Evolutionary conservation across 257 asterid species (phyloP).

Genomic region (Eucommia ulmoides): DNA sequence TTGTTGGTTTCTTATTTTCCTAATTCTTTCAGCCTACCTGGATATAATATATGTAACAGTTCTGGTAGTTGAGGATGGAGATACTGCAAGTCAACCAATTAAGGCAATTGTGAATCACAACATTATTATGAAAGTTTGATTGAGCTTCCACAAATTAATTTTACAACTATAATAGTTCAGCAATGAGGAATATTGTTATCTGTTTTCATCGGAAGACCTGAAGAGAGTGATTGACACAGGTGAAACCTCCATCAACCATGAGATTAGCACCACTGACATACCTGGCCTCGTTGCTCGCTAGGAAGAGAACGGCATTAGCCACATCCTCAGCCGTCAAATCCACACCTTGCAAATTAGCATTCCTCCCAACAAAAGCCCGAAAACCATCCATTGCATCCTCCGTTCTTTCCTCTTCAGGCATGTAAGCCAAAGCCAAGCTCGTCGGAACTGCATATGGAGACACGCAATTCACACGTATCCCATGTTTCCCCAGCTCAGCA

Average conservation of each 20-base stretch:
- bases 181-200: too few relatives aligned
- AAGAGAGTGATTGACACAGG: slow-evolving; percentile 47
- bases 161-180: too few relatives aligned
- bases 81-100: too few relatives aligned
- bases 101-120: too few relatives aligned
- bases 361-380: slow-evolving; percentile 30
- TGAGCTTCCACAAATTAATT: too few relatives aligned
- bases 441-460: slow-evolving; percentile 85
- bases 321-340: slow-evolving; percentile 58
- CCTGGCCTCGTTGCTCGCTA: slow-evolving; percentile 83
- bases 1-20: too few relatives aligned
- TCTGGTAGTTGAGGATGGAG: too few relatives aligned
- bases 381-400: slow-evolving; percentile 56
- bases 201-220: slow-evolving; percentile 60
- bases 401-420: slow-evolving; percentile 72
- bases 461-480: slow-evolving; percentile 74
- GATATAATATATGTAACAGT: too few relatives aligned
- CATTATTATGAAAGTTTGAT: too few relatives aligned
- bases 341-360: slow-evolving; percentile 78
- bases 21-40: too few relatives aligned
- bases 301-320: slow-evolving; percentile 67
- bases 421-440: slow-evolving; percentile 43
- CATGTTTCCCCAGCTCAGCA: slow-evolving; percentile 82
- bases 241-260: slow-evolving; percentile 86
- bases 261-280: slow-evolving; percentile 77